Evolutionary conservation across 805 yeast species (phyloP).

Genomic region (Metschnikowia koreensis): DNA sequence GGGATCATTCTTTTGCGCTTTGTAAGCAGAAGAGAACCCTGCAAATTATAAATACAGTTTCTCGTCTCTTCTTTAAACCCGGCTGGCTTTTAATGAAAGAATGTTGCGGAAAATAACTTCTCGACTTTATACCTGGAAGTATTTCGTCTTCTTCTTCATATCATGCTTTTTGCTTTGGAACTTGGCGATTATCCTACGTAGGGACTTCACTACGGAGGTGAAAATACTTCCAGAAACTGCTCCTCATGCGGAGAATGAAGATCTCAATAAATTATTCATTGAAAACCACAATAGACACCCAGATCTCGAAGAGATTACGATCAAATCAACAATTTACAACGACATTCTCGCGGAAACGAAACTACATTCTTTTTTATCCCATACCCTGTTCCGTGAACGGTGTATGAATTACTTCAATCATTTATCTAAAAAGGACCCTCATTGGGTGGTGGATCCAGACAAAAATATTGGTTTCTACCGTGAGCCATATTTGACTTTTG

Average conservation of each 20-base stretch:
- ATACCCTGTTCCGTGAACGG: constrained; percentile 30
- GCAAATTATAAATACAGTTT: too few species aligned
- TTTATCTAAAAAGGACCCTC: constrained; percentile 34
- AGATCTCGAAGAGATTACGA: not conserved
- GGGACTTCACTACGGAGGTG: not conserved
- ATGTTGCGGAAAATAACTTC: not conserved
- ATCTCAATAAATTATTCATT: not conserved
- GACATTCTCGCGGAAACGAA: constrained; percentile 21
- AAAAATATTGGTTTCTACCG: constrained; percentile 29
- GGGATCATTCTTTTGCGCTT: too few species aligned
- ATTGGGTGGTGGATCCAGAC: constrained; percentile 46
- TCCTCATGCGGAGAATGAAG: not conserved
- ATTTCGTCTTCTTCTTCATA: not conserved
- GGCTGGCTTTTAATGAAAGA: too few species aligned
- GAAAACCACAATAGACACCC: not conserved
- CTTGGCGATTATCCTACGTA: not conserved
- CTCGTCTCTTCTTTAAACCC: too few species aligned
- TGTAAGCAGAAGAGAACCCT: too few species aligned
- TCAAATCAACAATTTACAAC: constrained; percentile 17
- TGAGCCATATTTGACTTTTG: constrained; percentile 23
- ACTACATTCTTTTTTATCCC: constrained; percentile 19
- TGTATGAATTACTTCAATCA: constrained; percentile 48
- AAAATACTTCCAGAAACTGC: not conserved
- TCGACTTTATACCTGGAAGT: not conserved
- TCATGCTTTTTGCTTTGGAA: not conserved